Evolutionary conservation across 768 basidiomycete species (phyloP), one percentile per base, ranked within the genome.

Genomic region (Psilocybe tampanensis): DNA sequence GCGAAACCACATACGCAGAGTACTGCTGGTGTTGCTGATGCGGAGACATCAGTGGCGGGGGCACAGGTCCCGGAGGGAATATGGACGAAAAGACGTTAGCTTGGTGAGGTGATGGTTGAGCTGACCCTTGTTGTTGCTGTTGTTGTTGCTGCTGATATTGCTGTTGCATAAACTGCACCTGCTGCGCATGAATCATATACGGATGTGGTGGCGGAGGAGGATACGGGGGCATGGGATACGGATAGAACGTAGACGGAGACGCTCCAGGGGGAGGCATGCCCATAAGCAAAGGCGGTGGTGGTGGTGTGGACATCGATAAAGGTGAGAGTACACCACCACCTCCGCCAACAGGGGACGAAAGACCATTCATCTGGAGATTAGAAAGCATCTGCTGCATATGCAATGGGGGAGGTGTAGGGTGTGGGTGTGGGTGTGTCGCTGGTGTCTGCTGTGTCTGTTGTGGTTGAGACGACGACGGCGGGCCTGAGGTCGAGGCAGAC

Each of bases 51-150:
- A 55, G 33, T 1, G 60, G 42, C 41, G 61, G 43, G 3, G 55
- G 44, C 33, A 45, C 29, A n/a, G 44, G 47, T 7, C 43, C 43
- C 12, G 54, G 60, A 17, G 44, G 52, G 47, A 64, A 59, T 22
- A 58, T 58, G 3, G 57, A 44, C 1, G 54, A 67, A 58, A 69
- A 70, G 39, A 74, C 19, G 34, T 64, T 69, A 41, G 63, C 55
- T 44, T 58, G 60, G 33, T 66, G 66, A 2, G 58, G 58, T 12
- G 61, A 60, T 15, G 61, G 66, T 17, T 61, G 66, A 13, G 58
- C 55, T 15, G 51, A 49, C n/a, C 44, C 44, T 42, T 47, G 48
- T 8, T 44, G 53, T 19, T 54, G 58, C 24, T 53, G 48, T n/a
- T n/a, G n/a, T n/a, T n/a, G n/a, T n/a, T n/a, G n/a, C n/a, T 53